Percentiles rank a stretch among this genome's conserved stretches.
Evolutionary conservation across 2,329 filamentous ascomycete genomes (phyloP).

Genomic region (Colletotrichum horii): DNA sequence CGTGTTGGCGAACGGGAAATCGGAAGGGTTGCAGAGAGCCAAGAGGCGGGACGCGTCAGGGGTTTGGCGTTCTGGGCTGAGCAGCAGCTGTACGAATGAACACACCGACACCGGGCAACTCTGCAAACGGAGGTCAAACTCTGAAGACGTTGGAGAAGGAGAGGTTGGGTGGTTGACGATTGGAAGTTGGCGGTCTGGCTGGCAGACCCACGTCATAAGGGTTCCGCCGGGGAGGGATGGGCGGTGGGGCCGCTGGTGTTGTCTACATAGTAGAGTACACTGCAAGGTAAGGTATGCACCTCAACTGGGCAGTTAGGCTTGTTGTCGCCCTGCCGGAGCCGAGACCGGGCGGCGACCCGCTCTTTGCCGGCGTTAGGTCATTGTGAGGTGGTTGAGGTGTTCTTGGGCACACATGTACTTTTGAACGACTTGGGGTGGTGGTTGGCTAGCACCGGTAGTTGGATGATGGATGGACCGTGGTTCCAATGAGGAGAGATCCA

Average conservation of each 20-base stretch:
- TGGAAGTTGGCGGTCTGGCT: background rate
- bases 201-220: constrained; percentile 8
- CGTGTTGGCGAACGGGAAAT: background rate
- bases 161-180: background rate
- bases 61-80: background rate
- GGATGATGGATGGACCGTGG: background rate
- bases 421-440: background rate
- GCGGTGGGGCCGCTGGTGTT: background rate
- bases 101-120: background rate
- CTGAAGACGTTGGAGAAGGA: background rate
- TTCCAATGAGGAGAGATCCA: background rate
- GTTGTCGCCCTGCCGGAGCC: constrained; percentile 4
- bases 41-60: constrained; percentile 2
- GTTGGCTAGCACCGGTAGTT: constrained; percentile 2
- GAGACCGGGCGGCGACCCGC: constrained; percentile 5
- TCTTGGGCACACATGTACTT: background rate
- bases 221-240: background rate
- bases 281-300: too few species aligned
- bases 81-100: background rate
- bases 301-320: background rate
- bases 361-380: constrained; percentile 6
- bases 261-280: too few species aligned
- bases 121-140: background rate
- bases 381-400: background rate
- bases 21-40: background rate